Percentiles rank a stretch among this genome's conserved stretches.
Evolutionary conservation across 176 grass and related monocot species (phyloP).

Genomic region (Microstegium vimineum): DNA sequence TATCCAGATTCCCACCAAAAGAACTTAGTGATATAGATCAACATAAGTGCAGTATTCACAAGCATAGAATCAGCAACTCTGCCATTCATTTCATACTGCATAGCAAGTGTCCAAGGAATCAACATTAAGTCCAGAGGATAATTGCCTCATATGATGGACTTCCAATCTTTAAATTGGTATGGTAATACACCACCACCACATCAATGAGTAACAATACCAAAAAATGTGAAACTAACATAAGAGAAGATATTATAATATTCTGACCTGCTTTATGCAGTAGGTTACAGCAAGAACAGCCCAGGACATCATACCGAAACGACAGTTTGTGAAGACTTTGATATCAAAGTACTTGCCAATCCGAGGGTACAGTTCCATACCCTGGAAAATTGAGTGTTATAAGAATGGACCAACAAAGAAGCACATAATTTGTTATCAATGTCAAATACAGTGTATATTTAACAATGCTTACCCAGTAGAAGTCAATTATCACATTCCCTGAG

Average conservation of each 20-base stretch:
- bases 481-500: conserved; percentile 81
- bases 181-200: not conserved
- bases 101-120: conserved; percentile 9
- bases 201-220: not conserved
- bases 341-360: conserved; percentile 94
- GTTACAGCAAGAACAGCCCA: conserved; percentile 99
- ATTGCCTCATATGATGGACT: not conserved
- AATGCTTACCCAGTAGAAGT: conserved; percentile 91
- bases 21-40: conserved; percentile 98
- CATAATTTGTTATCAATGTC: not conserved
- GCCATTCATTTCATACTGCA: conserved; percentile 95
- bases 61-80: conserved; percentile 86
- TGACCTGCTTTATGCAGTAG: conserved; percentile 99
- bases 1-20: conserved; percentile 99
- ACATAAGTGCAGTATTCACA: conserved; percentile 91
- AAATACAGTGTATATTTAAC: not conserved
- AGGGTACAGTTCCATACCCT: conserved; percentile 98
- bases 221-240: not conserved
- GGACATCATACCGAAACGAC: conserved; percentile 99
- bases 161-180: conserved; percentile 7
- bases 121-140: conserved; percentile 5
- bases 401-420: conserved; percentile 2
- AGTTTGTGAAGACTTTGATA: conserved; percentile 99
- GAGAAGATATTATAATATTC: conserved; percentile 16
- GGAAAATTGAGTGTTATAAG: conserved; percentile 14